phyloP scores from a whole-genome alignment of 1,139 yeast genomes.

The Geotrichum aggregatum region DNA sequence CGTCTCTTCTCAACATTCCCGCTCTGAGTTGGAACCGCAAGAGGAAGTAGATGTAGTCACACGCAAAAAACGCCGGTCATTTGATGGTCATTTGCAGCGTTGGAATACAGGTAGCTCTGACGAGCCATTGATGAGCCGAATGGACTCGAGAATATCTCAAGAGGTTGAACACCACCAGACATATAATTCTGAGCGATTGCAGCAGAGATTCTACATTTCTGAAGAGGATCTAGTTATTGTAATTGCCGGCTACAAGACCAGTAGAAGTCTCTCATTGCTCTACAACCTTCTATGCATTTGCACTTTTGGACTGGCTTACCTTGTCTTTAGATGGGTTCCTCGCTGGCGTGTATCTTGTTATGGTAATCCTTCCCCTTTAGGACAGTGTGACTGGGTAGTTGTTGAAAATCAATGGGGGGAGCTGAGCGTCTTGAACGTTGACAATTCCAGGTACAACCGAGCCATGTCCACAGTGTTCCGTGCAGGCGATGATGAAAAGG shows the following conservation, averaged over 20 bases:
- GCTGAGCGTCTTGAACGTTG: conserved; percentile 55
- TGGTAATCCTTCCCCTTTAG: conserved; percentile 67
- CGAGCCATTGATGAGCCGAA: conserved; percentile 24
- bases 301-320: conserved; percentile 68
- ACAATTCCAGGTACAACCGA: conserved; percentile 60
- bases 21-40: conserved; percentile 7
- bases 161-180: conserved; percentile 7
- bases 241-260: conserved; percentile 78
- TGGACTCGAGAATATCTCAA: conserved; percentile 16
- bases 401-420: conserved; percentile 93
- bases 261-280: conserved; percentile 44
- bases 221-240: conserved; percentile 94
- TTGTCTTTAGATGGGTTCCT: conserved; percentile 83
- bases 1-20: not conserved
- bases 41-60: conserved; percentile 9
- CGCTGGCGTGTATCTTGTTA: conserved; percentile 61
- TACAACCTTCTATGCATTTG: conserved; percentile 56
- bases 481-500: conserved; percentile 30
- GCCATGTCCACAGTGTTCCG: conserved; percentile 65
- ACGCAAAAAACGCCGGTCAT: conserved; percentile 19
- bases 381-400: conserved; percentile 86
- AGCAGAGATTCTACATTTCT: conserved; percentile 84
- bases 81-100: conserved; percentile 20
- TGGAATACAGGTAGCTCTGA: conserved; percentile 23
- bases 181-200: conserved; percentile 43